These are phyloP conservation scores for Babesia bovis DNA, from an alignment of 169 alveolate species.

Conservation along the genomic window DNA sequence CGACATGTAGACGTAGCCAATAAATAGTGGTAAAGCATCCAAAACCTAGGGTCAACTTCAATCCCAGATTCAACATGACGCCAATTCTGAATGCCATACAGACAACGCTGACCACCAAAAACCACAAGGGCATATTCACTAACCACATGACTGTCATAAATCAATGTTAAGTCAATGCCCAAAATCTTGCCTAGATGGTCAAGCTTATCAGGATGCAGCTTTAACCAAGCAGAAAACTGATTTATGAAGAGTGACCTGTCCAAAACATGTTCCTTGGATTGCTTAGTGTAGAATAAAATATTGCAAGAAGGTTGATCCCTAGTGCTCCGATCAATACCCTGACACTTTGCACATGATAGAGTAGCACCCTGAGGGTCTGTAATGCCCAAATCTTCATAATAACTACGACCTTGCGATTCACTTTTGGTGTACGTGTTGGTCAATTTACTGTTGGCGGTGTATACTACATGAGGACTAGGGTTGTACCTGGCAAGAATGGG, in stretches of 20 bases:
- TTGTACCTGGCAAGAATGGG: conserved; percentile 46
- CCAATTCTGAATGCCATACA: conserved; percentile 63
- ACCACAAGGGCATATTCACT: conserved; percentile 25
- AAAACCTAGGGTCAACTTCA: conserved; percentile 37
- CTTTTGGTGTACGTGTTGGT: neutral
- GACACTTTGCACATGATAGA: conserved; percentile 4
- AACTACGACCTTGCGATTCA: conserved; percentile 8
- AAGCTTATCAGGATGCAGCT: neutral
- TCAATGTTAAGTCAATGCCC: neutral
- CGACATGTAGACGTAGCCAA: conserved; percentile 28
- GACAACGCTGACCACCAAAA: conserved; percentile 25
- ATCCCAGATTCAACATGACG: conserved; percentile 35
- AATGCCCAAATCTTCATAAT: conserved; percentile 16
- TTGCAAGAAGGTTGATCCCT: neutral
- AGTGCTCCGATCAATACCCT: neutral
- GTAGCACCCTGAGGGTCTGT: neutral
- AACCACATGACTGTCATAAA: neutral
- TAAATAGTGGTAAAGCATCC: conserved; percentile 53
- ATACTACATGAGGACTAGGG: conserved; percentile 27
- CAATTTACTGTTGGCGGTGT: conserved; percentile 20
- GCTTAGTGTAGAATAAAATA: neutral
- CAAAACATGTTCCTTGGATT: neutral
- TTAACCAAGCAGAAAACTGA: conserved; percentile 1
- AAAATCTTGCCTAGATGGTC: conserved; percentile 1
- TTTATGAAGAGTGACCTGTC: neutral